Conservation (phyloP, 202 grass and related monocot species). For the Carex arenaria region DNA sequence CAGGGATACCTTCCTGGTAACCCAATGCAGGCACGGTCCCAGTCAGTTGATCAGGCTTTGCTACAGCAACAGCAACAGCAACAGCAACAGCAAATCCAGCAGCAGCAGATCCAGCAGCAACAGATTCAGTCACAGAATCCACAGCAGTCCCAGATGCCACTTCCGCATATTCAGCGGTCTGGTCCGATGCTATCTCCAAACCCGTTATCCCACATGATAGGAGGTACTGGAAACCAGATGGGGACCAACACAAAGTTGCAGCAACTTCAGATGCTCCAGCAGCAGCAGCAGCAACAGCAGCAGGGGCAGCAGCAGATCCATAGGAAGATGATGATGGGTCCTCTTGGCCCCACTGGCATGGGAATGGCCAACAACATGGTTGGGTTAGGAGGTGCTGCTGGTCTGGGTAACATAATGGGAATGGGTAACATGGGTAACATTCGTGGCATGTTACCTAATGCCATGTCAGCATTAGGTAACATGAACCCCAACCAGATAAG, state of each 20-base stretch:
- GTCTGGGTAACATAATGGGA: constrained; percentile 61
- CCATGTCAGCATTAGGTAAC: constrained; percentile 54
- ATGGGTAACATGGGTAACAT: constrained; percentile 51
- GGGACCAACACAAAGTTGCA: constrained; percentile 60
- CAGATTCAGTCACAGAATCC: constrained; percentile 68
- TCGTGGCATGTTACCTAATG: constrained; percentile 49
- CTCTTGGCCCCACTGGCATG: constrained; percentile 45
- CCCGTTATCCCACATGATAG: constrained; percentile 71
- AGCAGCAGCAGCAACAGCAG: constrained; percentile 31
- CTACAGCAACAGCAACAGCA: constrained; percentile 43
- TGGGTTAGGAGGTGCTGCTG: constrained; percentile 32
- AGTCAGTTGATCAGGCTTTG: constrained; percentile 64
- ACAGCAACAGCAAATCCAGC: constrained; percentile 18
- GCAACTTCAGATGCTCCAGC: constrained; percentile 36
- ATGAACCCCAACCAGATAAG: constrained; percentile 60
- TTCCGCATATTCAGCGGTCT: constrained; percentile 58
- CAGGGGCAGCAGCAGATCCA: constrained; percentile 41
- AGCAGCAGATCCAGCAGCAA: constrained; percentile 28
- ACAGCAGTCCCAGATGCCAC: constrained; percentile 55
- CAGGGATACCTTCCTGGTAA: constrained; percentile 56
- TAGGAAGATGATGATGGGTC: constrained; percentile 76
- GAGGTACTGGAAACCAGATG: constrained; percentile 37
- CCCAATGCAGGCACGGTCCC: constrained; percentile 56
- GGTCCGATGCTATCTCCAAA: constrained; percentile 46
- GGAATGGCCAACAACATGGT: constrained; percentile 65